phyloP scores from a whole-genome alignment of 495 filamentous ascomycete species.

The Xylaria intraflava region DNA sequence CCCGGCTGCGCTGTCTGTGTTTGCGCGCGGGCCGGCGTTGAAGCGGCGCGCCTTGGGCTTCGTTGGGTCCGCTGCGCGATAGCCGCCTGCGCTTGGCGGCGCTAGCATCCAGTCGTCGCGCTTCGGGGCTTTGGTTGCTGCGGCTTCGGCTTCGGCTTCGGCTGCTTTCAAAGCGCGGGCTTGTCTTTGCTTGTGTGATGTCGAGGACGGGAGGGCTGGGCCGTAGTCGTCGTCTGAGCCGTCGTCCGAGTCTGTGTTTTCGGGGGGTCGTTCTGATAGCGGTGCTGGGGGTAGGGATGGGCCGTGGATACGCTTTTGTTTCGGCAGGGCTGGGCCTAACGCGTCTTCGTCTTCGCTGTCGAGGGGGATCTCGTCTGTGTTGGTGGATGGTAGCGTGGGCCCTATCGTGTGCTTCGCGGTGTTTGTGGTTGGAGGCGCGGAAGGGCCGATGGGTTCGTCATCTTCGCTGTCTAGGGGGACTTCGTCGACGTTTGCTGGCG shows the following conservation, averaged over 20 bases:
- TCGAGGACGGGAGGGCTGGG: constrained; percentile 63
- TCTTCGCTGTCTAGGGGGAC: constrained; percentile 18
- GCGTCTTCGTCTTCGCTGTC: constrained; percentile 17
- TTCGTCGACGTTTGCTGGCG: constrained; percentile 14
- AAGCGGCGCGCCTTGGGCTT: constrained; percentile 80
- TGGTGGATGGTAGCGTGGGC: constrained; percentile 27
- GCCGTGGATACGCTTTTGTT: constrained; percentile 33
- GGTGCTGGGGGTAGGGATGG: constrained; percentile 39
- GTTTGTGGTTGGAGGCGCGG: constrained; percentile 10
- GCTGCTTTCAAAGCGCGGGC: constrained; percentile 17
- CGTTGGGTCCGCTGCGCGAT: constrained; percentile 70
- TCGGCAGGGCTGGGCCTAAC: constrained; percentile 17
- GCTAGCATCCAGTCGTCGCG: constrained; percentile 95
- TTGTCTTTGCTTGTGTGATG: constrained; percentile 18
- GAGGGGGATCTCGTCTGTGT: constrained; percentile 19
- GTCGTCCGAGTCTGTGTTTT: constrained; percentile 21
- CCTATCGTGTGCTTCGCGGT: constrained; percentile 24
- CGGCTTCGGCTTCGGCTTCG: constrained; percentile 15
- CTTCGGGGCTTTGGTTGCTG: constrained; percentile 29
- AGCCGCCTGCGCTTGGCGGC: constrained; percentile 61
- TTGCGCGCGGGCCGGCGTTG: constrained; percentile 51
- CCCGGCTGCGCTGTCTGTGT: constrained; percentile 21
- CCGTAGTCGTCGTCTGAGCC: constrained; percentile 54
- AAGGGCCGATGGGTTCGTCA: constrained; percentile 19
- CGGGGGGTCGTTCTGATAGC: constrained; percentile 34